These are phyloP conservation scores for Pogostemon cablin DNA, from an alignment of 257 asterid species.

Conservation along the genomic window DNA sequence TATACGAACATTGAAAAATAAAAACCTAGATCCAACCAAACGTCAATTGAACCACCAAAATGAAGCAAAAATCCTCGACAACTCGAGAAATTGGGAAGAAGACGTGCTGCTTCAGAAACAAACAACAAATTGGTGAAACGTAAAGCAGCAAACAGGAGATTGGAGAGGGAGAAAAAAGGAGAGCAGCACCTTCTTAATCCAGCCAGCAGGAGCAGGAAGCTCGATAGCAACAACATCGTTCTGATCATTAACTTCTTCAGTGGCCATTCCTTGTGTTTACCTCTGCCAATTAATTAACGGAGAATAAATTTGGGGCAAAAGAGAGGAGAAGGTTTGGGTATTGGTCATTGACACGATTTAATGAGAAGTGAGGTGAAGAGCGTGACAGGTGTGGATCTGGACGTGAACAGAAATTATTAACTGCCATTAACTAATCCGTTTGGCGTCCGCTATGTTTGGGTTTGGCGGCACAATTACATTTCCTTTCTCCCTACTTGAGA, in stretches of 20 bases:
- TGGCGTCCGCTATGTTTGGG: constrained; percentile 45
- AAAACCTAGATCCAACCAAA: constrained; percentile 17
- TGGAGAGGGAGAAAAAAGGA: not conserved
- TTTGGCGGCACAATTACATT: constrained; percentile 38
- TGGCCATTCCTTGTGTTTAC: constrained; percentile 34
- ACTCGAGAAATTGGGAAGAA: constrained; percentile 13
- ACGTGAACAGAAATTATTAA: constrained; percentile 35
- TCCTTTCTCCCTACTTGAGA: not conserved
- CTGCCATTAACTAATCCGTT: constrained; percentile 31
- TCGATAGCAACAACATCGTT: constrained; percentile 48
- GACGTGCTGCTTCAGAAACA: constrained; percentile 3
- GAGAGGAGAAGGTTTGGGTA: not conserved
- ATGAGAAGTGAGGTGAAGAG: constrained; percentile 39
- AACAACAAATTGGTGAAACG: not conserved
- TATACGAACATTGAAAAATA: constrained; percentile 22
- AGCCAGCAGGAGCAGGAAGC: constrained; percentile 63
- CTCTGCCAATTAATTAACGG: constrained; percentile 4
- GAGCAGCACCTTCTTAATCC: constrained; percentile 55
- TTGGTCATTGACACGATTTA: constrained; percentile 28
- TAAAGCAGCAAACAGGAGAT: not conserved
- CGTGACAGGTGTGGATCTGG: constrained; percentile 56
- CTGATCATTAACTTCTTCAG: constrained; percentile 32
- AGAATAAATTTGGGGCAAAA: not conserved
- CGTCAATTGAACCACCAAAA: constrained; percentile 29
- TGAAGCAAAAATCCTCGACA: constrained; percentile 24